Conservation (phyloP, 108 stramenopile species). For the Nitzschia inconspicua region DNA sequence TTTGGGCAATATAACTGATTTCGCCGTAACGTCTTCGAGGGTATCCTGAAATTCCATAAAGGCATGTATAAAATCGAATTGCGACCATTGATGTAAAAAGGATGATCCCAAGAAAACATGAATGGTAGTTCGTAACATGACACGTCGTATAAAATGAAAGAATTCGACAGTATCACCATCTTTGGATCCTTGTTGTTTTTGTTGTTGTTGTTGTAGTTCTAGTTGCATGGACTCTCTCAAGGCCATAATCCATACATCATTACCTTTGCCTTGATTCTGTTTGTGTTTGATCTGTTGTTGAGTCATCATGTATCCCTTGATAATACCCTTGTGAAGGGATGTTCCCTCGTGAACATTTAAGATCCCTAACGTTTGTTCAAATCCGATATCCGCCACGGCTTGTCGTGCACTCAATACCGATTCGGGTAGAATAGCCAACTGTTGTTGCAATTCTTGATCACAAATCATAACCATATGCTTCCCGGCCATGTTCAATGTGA, state of each 20-base stretch:
- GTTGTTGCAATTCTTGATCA: constrained; percentile 21
- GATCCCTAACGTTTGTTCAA: constrained; percentile 44
- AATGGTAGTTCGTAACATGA: constrained; percentile 33
- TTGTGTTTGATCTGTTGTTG: neutral
- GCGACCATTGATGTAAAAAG: constrained; percentile 19
- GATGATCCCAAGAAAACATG: constrained; percentile 21
- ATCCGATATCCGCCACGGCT: constrained; percentile 52
- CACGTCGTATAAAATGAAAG: constrained; percentile 32
- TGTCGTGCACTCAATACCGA: constrained; percentile 25
- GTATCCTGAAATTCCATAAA: constrained; percentile 30
- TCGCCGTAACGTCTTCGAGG: constrained; percentile 56
- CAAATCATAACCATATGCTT: constrained; percentile 43
- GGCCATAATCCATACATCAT: neutral
- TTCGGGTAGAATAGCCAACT: constrained; percentile 37
- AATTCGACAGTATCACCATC: constrained; percentile 21
- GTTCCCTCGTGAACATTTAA: constrained; percentile 47
- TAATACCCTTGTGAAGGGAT: constrained; percentile 39
- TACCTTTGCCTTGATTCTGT: neutral
- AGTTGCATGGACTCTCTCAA: constrained; percentile 8
- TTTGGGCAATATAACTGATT: constrained; percentile 44
- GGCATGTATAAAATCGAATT: constrained; percentile 16
- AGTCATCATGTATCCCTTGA: constrained; percentile 32
- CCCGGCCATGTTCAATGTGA: constrained; percentile 57
- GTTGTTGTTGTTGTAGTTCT: constrained; percentile 13
- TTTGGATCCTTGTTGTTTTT: neutral